A percentile compares a stretch with the other conserved stretches of the same genome.
These are phyloP conservation scores for Periconia sp. DNA, from an alignment of 2,329 filamentous ascomycete genomes.

Conservation along the genomic window DNA sequence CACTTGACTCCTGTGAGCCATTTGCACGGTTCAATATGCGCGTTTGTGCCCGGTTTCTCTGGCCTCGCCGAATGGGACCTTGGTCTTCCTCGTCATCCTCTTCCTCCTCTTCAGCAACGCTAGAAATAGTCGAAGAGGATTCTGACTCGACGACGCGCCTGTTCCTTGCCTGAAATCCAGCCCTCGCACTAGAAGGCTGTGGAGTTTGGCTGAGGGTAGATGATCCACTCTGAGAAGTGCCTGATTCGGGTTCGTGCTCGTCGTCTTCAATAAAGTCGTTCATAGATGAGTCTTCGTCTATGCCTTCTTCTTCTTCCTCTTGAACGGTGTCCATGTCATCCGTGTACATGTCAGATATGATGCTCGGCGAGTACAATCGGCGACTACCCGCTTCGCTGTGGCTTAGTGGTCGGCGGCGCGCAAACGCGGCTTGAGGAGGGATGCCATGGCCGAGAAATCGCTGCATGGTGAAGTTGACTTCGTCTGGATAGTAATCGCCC, in stretches of 20 bases:
- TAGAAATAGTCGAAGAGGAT: conserved; percentile 39
- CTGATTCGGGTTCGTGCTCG: conserved; percentile 16
- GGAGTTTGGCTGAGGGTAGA: conserved; percentile 35
- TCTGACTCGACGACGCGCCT: conserved; percentile 45
- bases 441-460: conserved; percentile 34
- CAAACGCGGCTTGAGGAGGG: conserved; percentile 21
- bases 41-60: conserved; percentile 31
- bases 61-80: conserved; percentile 37
- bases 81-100: conserved; percentile 37
- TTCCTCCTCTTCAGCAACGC: conserved; percentile 36
- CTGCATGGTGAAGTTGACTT: conserved; percentile 37
- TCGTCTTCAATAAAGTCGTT: conserved; percentile 46
- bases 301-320: conserved; percentile 46
- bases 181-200: conserved; percentile 26
- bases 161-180: conserved; percentile 25
- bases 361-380: conserved; percentile 44
- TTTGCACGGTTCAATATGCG: conserved; percentile 37
- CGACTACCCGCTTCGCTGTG: conserved; percentile 47
- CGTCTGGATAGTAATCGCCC: conserved; percentile 33
- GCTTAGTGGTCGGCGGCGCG: conserved; percentile 37
- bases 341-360: conserved; percentile 42
- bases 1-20: conserved; percentile 32
- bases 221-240: conserved; percentile 26
- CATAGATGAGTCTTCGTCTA: conserved; percentile 45
- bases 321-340: conserved; percentile 48